A percentile compares a stretch with the other conserved stretches of the same genome.
Evolutionary conservation across 2,329 filamentous ascomycete genomes (phyloP).

Genomic region (Aspergillus ruber): DNA sequence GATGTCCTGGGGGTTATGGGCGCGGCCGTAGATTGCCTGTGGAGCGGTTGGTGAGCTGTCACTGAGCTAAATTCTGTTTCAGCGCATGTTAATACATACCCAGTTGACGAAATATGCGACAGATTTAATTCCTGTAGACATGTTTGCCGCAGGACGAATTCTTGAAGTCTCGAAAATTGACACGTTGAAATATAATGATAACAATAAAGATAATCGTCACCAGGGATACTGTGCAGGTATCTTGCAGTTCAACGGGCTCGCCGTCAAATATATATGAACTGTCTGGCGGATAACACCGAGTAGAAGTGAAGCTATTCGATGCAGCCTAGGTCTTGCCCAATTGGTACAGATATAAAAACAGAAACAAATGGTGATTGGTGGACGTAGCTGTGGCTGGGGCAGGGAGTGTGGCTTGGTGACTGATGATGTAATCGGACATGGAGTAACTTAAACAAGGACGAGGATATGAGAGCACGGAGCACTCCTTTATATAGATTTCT

Average conservation of each 20-base stretch:
- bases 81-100: constrained; percentile 22
- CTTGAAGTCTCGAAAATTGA: neutral
- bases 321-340: neutral
- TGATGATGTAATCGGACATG: neutral
- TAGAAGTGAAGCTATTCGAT: neutral
- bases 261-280: neutral
- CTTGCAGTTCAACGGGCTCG: too few species aligned
- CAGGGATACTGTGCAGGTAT: too few species aligned
- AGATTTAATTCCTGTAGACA: constrained; percentile 21
- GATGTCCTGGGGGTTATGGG: constrained; percentile 74
- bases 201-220: neutral
- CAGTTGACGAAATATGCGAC: constrained; percentile 42
- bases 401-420: neutral
- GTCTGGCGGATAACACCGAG: neutral
- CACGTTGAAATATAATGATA: neutral
- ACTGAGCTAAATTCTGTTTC: neutral
- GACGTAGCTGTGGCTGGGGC: neutral
- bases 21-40: constrained; percentile 74
- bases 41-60: neutral
- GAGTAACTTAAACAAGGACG: neutral
- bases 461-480: neutral
- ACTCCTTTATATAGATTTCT: neutral
- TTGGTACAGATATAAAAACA: neutral
- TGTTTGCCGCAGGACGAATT: neutral
- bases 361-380: neutral